phyloP scores from a whole-genome alignment of 257 asterid genomes.

The Galeopsis tetrahit region DNA sequence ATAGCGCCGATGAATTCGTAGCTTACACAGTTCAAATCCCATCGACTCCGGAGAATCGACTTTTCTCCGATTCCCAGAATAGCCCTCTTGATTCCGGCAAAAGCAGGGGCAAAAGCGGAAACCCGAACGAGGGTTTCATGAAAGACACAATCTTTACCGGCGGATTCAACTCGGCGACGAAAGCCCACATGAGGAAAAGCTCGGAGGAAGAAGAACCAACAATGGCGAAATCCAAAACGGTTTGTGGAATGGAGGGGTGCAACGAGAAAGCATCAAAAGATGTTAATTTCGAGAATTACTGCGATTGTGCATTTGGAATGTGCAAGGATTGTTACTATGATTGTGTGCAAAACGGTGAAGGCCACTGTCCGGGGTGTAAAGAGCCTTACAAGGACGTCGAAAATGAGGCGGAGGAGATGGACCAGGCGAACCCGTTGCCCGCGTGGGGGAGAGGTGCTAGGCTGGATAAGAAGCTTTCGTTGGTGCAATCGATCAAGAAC shows the following conservation, averaged over 20 bases:
- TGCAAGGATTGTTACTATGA: constrained; percentile 77
- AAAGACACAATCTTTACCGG: constrained; percentile 87
- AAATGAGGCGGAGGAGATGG: constrained; percentile 62
- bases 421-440: constrained; percentile 69
- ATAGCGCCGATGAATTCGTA: constrained; percentile 72
- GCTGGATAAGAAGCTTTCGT: constrained; percentile 74
- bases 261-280: constrained; percentile 57
- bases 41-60: constrained; percentile 75
- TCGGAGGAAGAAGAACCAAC: constrained; percentile 41
- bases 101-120: constrained; percentile 41
- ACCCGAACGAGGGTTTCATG: constrained; percentile 62
- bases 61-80: constrained; percentile 47
- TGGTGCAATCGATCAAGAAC: constrained; percentile 85
- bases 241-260: constrained; percentile 82
- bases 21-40: constrained; percentile 94
- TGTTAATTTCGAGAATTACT: constrained; percentile 45
- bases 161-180: constrained; percentile 76
- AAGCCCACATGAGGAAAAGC: constrained; percentile 73
- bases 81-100: constrained; percentile 48
- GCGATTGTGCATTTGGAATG: constrained; percentile 84
- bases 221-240: constrained; percentile 51
- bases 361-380: constrained; percentile 86
- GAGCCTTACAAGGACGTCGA: constrained; percentile 65
- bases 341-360: constrained; percentile 53
- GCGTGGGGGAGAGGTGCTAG: constrained; percentile 55